Conservation (phyloP, 495 filamentous ascomycete species). For the Parmelia sp. region DNA sequence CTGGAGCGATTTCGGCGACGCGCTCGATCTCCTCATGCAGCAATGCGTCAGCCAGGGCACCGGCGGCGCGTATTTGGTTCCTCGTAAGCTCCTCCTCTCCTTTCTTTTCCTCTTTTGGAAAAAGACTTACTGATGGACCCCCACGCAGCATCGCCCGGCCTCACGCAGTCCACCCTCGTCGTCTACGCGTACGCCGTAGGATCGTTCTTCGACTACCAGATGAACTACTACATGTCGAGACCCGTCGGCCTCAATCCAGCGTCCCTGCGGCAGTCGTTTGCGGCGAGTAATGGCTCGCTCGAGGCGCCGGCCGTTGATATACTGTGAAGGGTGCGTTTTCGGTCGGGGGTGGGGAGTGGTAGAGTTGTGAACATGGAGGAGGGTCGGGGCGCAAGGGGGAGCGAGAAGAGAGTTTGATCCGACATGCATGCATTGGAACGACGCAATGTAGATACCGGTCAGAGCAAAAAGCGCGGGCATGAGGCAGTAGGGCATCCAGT, state of each 20-base stretch:
- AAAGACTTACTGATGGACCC: not conserved
- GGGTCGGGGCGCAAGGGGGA: too few species aligned
- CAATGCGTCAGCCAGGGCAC: slow-evolving; percentile 3
- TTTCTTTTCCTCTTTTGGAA: not conserved
- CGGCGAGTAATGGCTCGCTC: not conserved
- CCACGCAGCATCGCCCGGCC: not conserved
- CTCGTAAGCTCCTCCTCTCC: not conserved
- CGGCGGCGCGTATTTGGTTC: slow-evolving; percentile 13
- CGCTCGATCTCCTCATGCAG: not conserved
- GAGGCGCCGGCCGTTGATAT: not conserved
- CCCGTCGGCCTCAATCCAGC: slow-evolving; percentile 5
- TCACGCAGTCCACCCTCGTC: slow-evolving; percentile 9
- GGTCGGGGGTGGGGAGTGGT: too few species aligned
- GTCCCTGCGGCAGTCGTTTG: not conserved
- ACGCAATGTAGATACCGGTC: too few species aligned
- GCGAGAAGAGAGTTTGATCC: too few species aligned
- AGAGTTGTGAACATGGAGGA: too few species aligned
- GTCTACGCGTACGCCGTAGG: slow-evolving; percentile 8
- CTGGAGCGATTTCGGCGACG: slow-evolving; percentile 4
- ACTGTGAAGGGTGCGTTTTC: not conserved
- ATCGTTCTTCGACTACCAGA: slow-evolving; percentile 8
- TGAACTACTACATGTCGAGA: slow-evolving; percentile 6
- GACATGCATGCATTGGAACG: too few species aligned
- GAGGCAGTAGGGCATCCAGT: too few species aligned
- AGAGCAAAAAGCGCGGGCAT: too few species aligned